Base-by-base conservation (phyloP, 345 rosid species). In the Heritiera littoralis region DNA sequence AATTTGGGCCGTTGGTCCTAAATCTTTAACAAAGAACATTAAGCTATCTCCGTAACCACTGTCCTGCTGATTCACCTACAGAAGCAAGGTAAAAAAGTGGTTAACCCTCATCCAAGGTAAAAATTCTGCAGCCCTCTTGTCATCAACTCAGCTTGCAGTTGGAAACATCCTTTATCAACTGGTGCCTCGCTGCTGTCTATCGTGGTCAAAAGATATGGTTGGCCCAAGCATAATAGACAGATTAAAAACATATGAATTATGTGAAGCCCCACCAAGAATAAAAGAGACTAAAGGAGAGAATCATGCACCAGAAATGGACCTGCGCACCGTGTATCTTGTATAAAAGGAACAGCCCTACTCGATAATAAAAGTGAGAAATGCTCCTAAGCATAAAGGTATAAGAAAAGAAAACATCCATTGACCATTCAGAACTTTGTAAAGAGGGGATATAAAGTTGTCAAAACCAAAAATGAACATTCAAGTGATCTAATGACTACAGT, bases 1-100 rank as follows among this genome's bases (percentile, higher is more conserved):
- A 81, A 74, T 87, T 76, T 71, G 82, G 18, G 84, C 91, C 11
- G 86, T 85, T 60, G 90, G 88, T 52, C 92, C 95, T 46, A 91
- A 81, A 80, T 85, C 84, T 80, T 81, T 86, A 64, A 78, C 38
- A 35, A 35, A 35, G 38, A 35, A 35, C 38, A 35, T 35, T 35
- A 35, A 35, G 38, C 38, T 35, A 76, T 89, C 81, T 56, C 54
- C 35, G 73, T 88, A 89, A 49, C 86, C 67, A 38, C 78, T 79
- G 23, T 79, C 81, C 77, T 70, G 81, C 80, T 78, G 38, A 35
- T 81, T 76, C 74, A 83, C 85, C 92, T 91, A 72, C 71, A 74
- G 4, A 80, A 77, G 54, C 0, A 45, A 35, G 41, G 67, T 20
- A 61, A 73, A 68, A 66, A 10, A 20, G 6, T 20, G 6, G 15